These are phyloP conservation scores for Hypocreales sp. DNA, from an alignment of 2,329 filamentous ascomycete genomes.

Conservation along the genomic window DNA sequence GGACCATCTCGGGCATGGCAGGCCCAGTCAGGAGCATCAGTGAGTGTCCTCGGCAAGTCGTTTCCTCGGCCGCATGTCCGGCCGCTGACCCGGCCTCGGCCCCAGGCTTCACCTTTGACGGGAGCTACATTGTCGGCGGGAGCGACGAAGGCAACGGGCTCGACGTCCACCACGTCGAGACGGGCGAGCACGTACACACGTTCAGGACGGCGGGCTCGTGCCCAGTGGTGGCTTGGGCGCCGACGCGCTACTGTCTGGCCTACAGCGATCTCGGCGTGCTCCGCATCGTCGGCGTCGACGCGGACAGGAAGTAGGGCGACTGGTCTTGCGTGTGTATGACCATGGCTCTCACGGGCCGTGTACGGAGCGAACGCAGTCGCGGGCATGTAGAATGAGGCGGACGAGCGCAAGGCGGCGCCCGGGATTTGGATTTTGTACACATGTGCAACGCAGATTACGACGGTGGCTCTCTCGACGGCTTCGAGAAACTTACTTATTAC, in stretches of 20 bases:
- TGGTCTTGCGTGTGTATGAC: no score
- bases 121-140: conserved; percentile 57
- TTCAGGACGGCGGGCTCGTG: conserved; percentile 52
- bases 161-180: conserved; percentile 57
- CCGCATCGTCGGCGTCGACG: conserved; percentile 50
- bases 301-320: conserved; percentile 18
- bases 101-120: conserved; percentile 61
- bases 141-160: conserved; percentile 57
- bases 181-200: conserved; percentile 55
- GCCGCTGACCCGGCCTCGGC: no score
- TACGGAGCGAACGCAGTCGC: no score
- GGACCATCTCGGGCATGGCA: conserved; percentile 52
- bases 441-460: no score
- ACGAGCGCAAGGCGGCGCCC: no score
- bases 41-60: no score
- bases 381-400: no score
- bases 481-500: no score
- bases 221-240: conserved; percentile 61
- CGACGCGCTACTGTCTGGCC: conserved; percentile 56
- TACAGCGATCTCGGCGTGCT: conserved; percentile 56
- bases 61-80: no score
- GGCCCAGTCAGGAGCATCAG: conserved; percentile 56
- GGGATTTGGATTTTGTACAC: no score
- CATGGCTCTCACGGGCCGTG: no score
- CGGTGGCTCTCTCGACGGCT: no score